Evolutionary conservation across 495 filamentous ascomycete genomes (phyloP), one percentile per base, ranked within the genome.

Genomic region (Pseudotulostoma volvatum): DNA sequence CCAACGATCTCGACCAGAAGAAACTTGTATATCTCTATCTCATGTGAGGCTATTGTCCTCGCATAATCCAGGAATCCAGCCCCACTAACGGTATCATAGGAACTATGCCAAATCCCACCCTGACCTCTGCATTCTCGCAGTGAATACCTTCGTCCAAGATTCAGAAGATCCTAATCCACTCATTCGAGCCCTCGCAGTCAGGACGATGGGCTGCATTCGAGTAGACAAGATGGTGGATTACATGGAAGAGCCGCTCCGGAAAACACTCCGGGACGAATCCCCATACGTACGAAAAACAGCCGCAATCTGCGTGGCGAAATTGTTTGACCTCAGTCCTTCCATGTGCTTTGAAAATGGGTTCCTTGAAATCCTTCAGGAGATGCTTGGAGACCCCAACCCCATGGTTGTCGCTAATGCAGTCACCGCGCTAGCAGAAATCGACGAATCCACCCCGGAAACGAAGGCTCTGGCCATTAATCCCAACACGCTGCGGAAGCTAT

Each of bases 161-260:
- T 86, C 90, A 7, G 90, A 99, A 72, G 90, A 99, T 56, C 90
- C 90, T 37, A 99, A 99, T 54, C 90, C 90, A 1, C 70, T 99
- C 4, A 84, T 99, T 46, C 70, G 92, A 57, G 90, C 90, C 13
- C 68, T 99, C 9, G 90, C 90, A 33, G 93, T 99, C 53, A 73
- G 90, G 31, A 99, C 90, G n/a, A 99, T 99, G 90, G 90, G 90
- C 18, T 96, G 90, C 57, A 95, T 99, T 43, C 71, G 90, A 31
- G 90, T 99, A 43, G 90, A 96, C 44, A 99, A 99, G 62, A 99
- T 99, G 80, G 83, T 96, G 44, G 92, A 99, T 52, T 99, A 99
- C 56, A 95, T 96, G 90, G 90, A 99, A 60, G 90, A 96, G 55
- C 90, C 90, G 16, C 65, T 99, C 37, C 74, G 90, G 45, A 99